Evolutionary conservation across 768 basidiomycete species (phyloP), one percentile per base, ranked within the genome.

Genomic region (Psilocybe tampanensis): DNA sequence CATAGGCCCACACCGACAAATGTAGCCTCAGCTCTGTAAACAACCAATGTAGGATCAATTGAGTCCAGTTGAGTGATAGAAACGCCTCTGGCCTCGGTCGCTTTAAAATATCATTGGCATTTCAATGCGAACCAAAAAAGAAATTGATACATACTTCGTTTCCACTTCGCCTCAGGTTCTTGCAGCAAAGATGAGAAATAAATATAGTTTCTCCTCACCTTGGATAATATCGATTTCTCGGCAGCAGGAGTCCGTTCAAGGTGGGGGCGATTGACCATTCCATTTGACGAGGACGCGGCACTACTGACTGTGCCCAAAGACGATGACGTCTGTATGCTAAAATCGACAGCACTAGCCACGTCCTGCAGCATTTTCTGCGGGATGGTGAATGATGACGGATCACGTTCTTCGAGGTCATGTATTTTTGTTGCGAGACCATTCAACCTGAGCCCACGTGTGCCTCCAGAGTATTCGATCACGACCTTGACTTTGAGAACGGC

Each of bases 131-230:
- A 36, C 33, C 19, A 39, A 54, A 36, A 47, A 13, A 58, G 32
- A 60, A n/a, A n/a, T n/a, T 49, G 60, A 51, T 39, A 62, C 88
- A 65, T 71, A 93, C 91, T 92, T 66, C 88, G 80, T 67, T 87
- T 87, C 96, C 96, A 99, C 71, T 99, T 99, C 2, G 94, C 94
- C 71, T 98, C 95, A 0, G 97, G 97, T 66, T 98, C 96, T 71
- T 98, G 97, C 47, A 99, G 73, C 47, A 99, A 76, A 0, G 95
- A 97, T 1, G 95, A 95, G 70, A 99, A 98, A 72, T 98, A 98
- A 52, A 98, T 98, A 66, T 99, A 99, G 70, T 92, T 96, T 58
- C 97, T 81, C 66, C 88, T 84, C 19, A 98, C 92, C 60, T 94
- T 80, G 5, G 92, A 86, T 15, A 91, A 67, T n/a, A 98, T 90